Evolutionary conservation across 768 basidiomycete species (phyloP), one percentile per base, ranked within the genome.

Genomic region (Hygrocybe coccinea): DNA sequence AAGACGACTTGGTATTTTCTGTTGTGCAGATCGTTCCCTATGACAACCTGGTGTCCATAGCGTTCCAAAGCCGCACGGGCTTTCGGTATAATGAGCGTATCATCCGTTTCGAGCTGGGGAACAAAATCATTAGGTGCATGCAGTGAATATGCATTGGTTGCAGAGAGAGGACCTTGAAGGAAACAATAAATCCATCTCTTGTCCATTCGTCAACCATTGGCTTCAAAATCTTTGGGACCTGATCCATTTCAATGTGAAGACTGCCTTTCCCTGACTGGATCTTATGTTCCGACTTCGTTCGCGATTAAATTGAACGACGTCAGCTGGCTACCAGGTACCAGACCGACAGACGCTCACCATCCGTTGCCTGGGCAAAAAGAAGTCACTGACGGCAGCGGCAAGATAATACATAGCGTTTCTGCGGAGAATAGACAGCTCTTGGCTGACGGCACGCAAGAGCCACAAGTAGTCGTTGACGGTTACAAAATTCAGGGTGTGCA

Each of bases 401-500:
- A 99, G 86, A 67, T 98, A 99, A 72, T 92, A 99, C 84, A 99
- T 80, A 3, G 87, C 86, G 48, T 76, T 79, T 51, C 88, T 71
- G 1, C 88, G 81, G 8, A 95, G 66, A 0, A 78, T 69, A 8
- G 81, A 80, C 69, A 98, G 81, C 58, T 89, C 88, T 58, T 89
- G 80, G 62, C 87, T 87, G 36, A 95, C 76, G 1, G 87, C 89
- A 24, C 89, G 83, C 39, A 99, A 73, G 6, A 97, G 74, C 85
- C 90, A 98, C 22, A 99, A 80, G 68, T 98, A 99, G 64, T 99
- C 95, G 69, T 97, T 89, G 50, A 99, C 87, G 0, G 94, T 95
- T 45, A 92, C 89, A 67, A 95, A 98, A 0, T 86, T 89, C 55
- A 99, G 74, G 8, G 87, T 91, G 65, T 91, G 86, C 25, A 98